A percentile compares a stretch with the other conserved stretches of the same genome.
Evolutionary conservation across 176 grass and related monocot genomes (phyloP).

Genomic region (Olyra latifolia): DNA sequence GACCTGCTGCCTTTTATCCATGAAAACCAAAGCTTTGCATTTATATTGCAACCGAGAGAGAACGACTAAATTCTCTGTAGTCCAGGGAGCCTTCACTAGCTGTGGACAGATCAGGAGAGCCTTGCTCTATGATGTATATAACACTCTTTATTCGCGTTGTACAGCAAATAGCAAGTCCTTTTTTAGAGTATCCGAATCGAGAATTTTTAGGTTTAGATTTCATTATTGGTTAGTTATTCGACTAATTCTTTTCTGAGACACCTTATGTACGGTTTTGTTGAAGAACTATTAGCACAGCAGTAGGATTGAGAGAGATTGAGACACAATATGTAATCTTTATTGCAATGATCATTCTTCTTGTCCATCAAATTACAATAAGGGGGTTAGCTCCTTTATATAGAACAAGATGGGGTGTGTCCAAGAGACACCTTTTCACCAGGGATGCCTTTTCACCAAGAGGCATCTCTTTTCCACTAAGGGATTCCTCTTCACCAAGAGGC

Average conservation of each 20-base stretch:
- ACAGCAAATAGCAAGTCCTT: slow-evolving; percentile 1
- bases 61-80: slow-evolving; percentile 4
- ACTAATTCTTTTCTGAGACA: not conserved
- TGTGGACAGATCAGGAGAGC: not conserved
- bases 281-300: too few relatives aligned
- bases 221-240: not conserved
- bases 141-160: not conserved
- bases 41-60: slow-evolving; percentile 63
- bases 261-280: not conserved
- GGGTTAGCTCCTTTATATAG: too few relatives aligned
- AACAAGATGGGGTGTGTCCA: too few relatives aligned
- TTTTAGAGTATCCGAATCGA: not conserved
- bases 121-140: not conserved
- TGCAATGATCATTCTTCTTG: too few relatives aligned
- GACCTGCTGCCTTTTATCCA: slow-evolving; percentile 62
- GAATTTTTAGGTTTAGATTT: not conserved
- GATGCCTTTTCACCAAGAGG: too few relatives aligned
- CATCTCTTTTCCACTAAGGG: too few relatives aligned
- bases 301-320: too few relatives aligned
- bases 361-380: too few relatives aligned
- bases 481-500: too few relatives aligned
- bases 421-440: too few relatives aligned
- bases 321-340: too few relatives aligned
- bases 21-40: slow-evolving; percentile 66
- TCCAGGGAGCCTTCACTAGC: not conserved